phyloP scores from a whole-genome alignment of 768 basidiomycete genomes.

The Lyophyllum decastes region DNA sequence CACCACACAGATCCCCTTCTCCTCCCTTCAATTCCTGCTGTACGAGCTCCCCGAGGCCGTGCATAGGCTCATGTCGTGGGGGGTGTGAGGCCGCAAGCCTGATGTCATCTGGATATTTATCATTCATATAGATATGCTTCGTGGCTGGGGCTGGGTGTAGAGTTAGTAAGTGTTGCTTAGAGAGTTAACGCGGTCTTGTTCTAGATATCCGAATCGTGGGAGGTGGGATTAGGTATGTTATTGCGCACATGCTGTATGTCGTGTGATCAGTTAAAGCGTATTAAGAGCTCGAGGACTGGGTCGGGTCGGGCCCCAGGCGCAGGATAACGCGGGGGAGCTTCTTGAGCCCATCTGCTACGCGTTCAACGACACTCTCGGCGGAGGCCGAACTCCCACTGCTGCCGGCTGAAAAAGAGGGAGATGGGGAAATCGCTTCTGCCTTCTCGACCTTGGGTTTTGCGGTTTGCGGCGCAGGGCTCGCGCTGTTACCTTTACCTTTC shows the following conservation, averaged over 20 bases:
- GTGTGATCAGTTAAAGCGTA: background rate
- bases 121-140: no score
- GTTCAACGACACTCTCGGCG: slow-evolving; percentile 30
- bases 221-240: no score
- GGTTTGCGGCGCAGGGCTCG: slow-evolving; percentile 7
- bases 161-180: no score
- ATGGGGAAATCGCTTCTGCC: background rate
- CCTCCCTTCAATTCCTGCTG: slow-evolving; percentile 92
- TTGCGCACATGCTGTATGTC: no score
- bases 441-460: background rate
- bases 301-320: slow-evolving; percentile 30
- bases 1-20: slow-evolving; percentile 82
- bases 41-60: slow-evolving; percentile 86
- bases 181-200: no score
- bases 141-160: no score
- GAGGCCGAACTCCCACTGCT: slow-evolving; percentile 22
- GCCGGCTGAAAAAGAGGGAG: background rate
- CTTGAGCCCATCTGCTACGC: slow-evolving; percentile 50
- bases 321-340: slow-evolving; percentile 34
- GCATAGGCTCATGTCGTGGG: slow-evolving; percentile 40
- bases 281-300: background rate
- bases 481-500: slow-evolving; percentile 12
- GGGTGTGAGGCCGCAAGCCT: background rate
- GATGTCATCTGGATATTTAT: background rate
- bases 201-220: no score